Evolutionary conservation across 768 basidiomycete species (phyloP).

Genomic region (Macrolepiota fuliginosa): DNA sequence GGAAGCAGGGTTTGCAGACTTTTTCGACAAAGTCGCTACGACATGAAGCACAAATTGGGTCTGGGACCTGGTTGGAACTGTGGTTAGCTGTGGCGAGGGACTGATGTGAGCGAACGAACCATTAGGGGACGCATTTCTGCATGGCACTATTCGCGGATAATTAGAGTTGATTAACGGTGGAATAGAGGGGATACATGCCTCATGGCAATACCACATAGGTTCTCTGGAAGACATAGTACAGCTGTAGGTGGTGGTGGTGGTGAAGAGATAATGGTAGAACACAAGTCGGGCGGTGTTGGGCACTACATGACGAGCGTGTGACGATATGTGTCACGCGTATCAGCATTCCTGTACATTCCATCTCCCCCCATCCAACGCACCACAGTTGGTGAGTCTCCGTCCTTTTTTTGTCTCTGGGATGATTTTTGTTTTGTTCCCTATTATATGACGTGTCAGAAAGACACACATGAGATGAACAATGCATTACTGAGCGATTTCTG

Average conservation of each 20-base stretch:
- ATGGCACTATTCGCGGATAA: conserved; percentile 55
- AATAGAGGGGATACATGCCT: conserved; percentile 37
- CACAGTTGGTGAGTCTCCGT: conserved; percentile 22
- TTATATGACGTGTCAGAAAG: conserved; percentile 45
- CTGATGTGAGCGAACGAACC: conserved; percentile 39
- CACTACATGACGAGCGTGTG: conserved; percentile 3
- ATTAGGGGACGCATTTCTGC: conserved; percentile 88
- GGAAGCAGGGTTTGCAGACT: conserved; percentile 31
- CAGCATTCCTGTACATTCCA: conserved; percentile 40
- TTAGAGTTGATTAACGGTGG: conserved; percentile 10
- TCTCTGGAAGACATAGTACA: conserved; percentile 63
- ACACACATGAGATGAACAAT: conserved; percentile 36
- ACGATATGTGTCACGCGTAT: conserved; percentile 45
- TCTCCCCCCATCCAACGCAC: background rate
- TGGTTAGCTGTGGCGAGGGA: background rate
- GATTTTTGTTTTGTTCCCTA: conserved; percentile 55
- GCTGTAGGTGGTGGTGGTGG: conserved; percentile 10
- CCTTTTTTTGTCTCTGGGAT: conserved; percentile 28
- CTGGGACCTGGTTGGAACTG: conserved; percentile 53
- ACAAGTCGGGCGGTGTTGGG: conserved; percentile 1
- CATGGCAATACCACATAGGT: conserved; percentile 78
- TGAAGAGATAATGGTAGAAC: conserved; percentile 5
- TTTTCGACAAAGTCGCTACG: conserved; percentile 81
- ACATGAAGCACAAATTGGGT: conserved; percentile 84
- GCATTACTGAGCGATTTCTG: conserved; percentile 34